Evolutionary conservation across 371 early-diverging fungal genomes (phyloP).

Genomic region (Mortierella sp.): DNA sequence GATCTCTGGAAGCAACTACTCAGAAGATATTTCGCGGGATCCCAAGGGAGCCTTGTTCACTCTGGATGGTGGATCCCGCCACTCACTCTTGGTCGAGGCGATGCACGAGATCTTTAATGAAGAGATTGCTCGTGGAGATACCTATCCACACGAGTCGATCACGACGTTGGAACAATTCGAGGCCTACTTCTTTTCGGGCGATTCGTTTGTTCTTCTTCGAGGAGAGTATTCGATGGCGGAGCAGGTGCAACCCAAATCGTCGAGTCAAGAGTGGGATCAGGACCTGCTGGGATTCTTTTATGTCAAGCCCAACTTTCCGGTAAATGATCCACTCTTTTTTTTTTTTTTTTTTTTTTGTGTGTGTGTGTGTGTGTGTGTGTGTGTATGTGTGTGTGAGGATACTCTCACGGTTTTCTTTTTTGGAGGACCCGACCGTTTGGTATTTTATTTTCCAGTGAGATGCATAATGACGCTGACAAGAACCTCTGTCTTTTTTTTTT

Average conservation of each 20-base stretch:
- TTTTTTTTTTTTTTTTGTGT: too few relatives aligned
- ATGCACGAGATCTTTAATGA: conserved; percentile 70
- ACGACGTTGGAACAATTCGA: conserved; percentile 61
- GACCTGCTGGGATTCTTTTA: conserved; percentile 77
- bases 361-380: too few relatives aligned
- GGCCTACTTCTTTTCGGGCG: conserved; percentile 66
- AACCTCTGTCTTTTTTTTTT: background rate
- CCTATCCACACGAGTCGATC: conserved; percentile 76
- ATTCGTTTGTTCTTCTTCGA: conserved; percentile 62
- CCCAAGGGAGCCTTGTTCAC: conserved; percentile 14
- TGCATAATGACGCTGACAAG: background rate
- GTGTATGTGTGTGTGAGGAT: too few relatives aligned
- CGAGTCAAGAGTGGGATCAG: conserved; percentile 49
- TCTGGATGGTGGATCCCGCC: conserved; percentile 14
- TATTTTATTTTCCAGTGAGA: too few relatives aligned
- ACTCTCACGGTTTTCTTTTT: too few relatives aligned
- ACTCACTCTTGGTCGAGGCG: conserved; percentile 48
- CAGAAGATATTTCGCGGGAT: too few relatives aligned
- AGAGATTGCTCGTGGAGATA: conserved; percentile 74
- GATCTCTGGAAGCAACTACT: conserved; percentile 21
- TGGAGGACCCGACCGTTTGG: too few relatives aligned
- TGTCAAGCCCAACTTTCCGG: conserved; percentile 83
- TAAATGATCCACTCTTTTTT: conserved; percentile 28
- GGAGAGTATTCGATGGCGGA: conserved; percentile 38
- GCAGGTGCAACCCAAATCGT: conserved; percentile 41